Conservation (phyloP, 2,329 filamentous ascomycete genomes). For the Aspergillus sojae region DNA sequence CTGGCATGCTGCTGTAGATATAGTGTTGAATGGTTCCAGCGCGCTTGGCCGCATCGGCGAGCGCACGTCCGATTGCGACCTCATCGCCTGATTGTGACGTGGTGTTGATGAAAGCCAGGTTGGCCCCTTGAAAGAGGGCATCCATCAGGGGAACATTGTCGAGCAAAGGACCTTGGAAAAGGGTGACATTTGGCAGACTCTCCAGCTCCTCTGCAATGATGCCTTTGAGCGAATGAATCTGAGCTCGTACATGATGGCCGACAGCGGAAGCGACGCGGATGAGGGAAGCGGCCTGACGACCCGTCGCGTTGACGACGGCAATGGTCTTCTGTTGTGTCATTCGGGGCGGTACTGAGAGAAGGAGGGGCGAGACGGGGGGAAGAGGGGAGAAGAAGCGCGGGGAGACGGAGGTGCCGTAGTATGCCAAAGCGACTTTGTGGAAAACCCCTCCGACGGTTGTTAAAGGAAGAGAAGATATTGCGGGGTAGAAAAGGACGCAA, state of each 20-base stretch:
- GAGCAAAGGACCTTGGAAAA: conserved; percentile 66
- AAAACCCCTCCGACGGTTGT: not conserved
- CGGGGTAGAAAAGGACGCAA: conserved; percentile 21
- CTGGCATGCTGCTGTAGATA: conserved; percentile 96
- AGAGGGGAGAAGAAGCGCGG: conserved; percentile 3
- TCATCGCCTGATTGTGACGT: conserved; percentile 91
- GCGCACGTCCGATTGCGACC: conserved; percentile 80
- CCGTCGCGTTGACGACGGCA: conserved; percentile 93
- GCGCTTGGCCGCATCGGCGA: conserved; percentile 86
- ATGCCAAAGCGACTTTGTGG: not conserved
- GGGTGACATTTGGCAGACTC: conserved; percentile 77
- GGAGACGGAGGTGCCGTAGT: conserved; percentile 11
- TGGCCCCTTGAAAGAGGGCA: conserved; percentile 78
- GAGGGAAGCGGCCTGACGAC: conserved; percentile 91
- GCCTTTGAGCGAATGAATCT: conserved; percentile 83
- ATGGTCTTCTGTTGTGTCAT: conserved; percentile 69
- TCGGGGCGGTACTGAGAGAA: conserved; percentile 19
- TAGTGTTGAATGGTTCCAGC: conserved; percentile 81
- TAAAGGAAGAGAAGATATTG: conserved; percentile 13
- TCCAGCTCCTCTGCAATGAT: conserved; percentile 86
- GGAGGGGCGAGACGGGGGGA: not conserved
- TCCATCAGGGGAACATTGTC: conserved; percentile 74
- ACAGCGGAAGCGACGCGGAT: conserved; percentile 92
- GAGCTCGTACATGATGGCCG: conserved; percentile 89
- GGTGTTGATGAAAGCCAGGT: conserved; percentile 96